Conservation (phyloP, 495 filamentous ascomycete species). For the Penicillium simplicissimum region DNA sequence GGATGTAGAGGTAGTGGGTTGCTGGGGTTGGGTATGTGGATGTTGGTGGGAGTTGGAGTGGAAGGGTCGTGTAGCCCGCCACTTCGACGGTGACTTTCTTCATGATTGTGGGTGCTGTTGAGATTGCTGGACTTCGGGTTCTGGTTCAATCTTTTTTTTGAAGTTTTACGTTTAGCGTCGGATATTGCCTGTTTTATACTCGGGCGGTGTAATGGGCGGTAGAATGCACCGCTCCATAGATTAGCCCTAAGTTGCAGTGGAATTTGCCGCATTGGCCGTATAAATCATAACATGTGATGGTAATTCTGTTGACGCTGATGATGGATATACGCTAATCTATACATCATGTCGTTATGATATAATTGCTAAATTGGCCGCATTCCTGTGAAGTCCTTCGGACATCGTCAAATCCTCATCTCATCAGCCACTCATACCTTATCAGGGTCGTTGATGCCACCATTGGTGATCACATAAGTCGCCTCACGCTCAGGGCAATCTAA, state of each 20-base stretch:
- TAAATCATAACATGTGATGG: neutral
- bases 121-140: constrained; percentile 20
- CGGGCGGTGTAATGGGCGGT: constrained; percentile 22
- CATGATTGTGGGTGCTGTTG: constrained; percentile 32
- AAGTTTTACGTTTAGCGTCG: constrained; percentile 22
- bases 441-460: constrained; percentile 73
- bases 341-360: neutral
- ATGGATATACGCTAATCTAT: neutral
- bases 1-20: constrained; percentile 85
- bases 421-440: constrained; percentile 48
- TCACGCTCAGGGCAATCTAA: constrained; percentile 74
- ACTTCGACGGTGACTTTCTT: constrained; percentile 44
- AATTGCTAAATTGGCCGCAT: neutral
- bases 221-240: neutral
- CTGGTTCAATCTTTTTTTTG: constrained; percentile 20
- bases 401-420: neutral
- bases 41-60: constrained; percentile 61
- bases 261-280: neutral
- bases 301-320: neutral
- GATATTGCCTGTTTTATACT: constrained; percentile 19
- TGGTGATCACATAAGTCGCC: constrained; percentile 78
- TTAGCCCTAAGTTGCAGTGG: constrained; percentile 10
- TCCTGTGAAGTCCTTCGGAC: neutral
- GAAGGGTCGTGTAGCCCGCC: constrained; percentile 49
- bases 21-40: constrained; percentile 57